Base-by-base conservation (phyloP, 768 basidiomycete species). In the Tulasnella calospora region DNA sequence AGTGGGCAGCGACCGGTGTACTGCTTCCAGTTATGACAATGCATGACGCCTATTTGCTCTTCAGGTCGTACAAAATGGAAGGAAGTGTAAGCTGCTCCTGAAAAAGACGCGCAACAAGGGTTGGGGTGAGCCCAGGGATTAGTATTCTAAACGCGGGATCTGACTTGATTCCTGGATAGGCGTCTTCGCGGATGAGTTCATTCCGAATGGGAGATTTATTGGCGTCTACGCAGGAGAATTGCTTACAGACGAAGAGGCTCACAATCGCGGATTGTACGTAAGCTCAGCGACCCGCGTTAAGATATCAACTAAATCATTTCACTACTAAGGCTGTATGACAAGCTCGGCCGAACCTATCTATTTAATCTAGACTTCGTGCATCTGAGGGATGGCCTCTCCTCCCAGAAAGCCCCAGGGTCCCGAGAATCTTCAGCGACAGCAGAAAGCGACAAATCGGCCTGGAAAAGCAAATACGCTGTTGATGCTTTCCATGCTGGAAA, bases 401-500 rank as follows among this genome's bases (percentile, higher is more conserved):
- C 73, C 15, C 35, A 74, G 36, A 17, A 41, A 21, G 5, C 40
- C 6, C 13, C 70, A 9, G 70, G 35, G 35, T 71, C 70, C 17
- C 70, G 70, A 33, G 70, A 71, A 35, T 51, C 51, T 35, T 35
- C 33, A 21, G 30, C 70, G 5, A 27, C 70, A 10, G 35, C n/a
- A 71, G 30, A 71, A 2, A 71, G 35, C 6, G 36, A 69, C 19
- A 36, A 30, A 12, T 80, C 35, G 40, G n/a, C 13, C 17, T 44
- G 33, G 57, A 77, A 12, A 81, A 38, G 83, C 17, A 80, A 88
- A 55, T 94, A 90, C 80, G 86, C 87, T 19, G 90, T 96, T 2
- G 95, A 97, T 84, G 95, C 95, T 5, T 97, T 92, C 83, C 94
- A 96, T 83, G 91, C 89, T 27, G 93, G 93, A 15, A 94, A 94